A percentile compares a stretch with the other conserved stretches of the same genome.
Evolutionary conservation across 2,329 filamentous ascomycete species (phyloP).

Genomic region (Talaromyces sp.): DNA sequence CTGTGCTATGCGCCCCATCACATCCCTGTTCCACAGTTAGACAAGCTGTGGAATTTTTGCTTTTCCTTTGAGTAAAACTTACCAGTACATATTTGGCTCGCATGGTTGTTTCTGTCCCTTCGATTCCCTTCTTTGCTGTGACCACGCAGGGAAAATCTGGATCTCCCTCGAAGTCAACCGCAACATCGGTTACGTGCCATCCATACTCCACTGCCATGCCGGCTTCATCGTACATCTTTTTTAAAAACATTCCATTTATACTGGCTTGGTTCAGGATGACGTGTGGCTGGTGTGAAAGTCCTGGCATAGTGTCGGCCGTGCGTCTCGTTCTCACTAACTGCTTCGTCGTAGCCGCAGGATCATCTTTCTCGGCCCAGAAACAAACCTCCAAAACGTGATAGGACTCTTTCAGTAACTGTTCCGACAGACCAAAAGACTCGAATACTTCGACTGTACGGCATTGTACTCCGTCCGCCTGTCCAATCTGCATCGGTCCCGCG

Average conservation of each 20-base stretch:
- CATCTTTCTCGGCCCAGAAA: slow-evolving; percentile 13
- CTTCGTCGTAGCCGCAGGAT: slow-evolving; percentile 21
- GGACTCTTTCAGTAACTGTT: slow-evolving; percentile 49
- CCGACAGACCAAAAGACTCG: slow-evolving; percentile 55
- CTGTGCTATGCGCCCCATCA: slow-evolving; percentile 65
- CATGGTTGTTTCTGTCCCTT: slow-evolving; percentile 31
- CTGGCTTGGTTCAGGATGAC: slow-evolving; percentile 55
- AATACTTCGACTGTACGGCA: slow-evolving; percentile 58
- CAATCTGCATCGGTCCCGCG: slow-evolving; percentile 45
- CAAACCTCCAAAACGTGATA: slow-evolving; percentile 15
- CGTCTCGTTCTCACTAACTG: slow-evolving; percentile 42
- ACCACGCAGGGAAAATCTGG: slow-evolving; percentile 44
- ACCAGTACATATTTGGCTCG: slow-evolving; percentile 51
- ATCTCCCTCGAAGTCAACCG: slow-evolving; percentile 26
- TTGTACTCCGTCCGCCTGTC: slow-evolving; percentile 52
- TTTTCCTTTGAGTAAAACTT: slow-evolving; percentile 21
- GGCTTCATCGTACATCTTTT: slow-evolving; percentile 42
- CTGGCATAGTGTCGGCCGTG: slow-evolving; percentile 51
- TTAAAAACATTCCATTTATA: slow-evolving; percentile 52
- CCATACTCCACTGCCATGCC: slow-evolving; percentile 52
- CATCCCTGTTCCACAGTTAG: slow-evolving; percentile 35
- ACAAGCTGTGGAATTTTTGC: background rate
- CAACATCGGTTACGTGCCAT: slow-evolving; percentile 35
- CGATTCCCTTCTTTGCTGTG: slow-evolving; percentile 39
- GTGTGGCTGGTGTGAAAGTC: slow-evolving; percentile 51